Evolutionary conservation across 2,329 filamentous ascomycete genomes (phyloP).

Genomic region (Hymenoscyphus fructigenus): DNA sequence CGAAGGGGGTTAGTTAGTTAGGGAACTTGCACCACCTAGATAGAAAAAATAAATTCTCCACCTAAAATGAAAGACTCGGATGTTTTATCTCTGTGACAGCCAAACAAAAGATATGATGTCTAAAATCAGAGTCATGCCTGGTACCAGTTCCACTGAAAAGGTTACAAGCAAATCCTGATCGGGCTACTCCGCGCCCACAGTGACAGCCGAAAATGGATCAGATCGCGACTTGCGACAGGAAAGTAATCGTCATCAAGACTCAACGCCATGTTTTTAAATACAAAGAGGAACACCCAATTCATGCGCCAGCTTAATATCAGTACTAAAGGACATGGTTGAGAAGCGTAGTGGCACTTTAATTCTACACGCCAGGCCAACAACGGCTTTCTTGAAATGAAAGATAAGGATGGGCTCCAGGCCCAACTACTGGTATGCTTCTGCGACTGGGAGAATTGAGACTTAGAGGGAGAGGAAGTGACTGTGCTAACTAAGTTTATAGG

Average conservation of each 20-base stretch:
- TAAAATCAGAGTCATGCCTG: not conserved
- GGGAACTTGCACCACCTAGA: constrained; percentile 25
- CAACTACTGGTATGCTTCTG: constrained; percentile 10
- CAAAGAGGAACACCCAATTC: not conserved
- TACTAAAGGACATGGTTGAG: not conserved
- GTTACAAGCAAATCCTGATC: not conserved
- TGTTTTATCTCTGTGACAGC: too few species aligned
- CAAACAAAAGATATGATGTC: too few species aligned
- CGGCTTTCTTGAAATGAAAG: not conserved
- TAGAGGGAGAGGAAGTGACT: not conserved
- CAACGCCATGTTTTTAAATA: not conserved
- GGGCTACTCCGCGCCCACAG: not conserved
- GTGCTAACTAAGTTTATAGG: constrained; percentile 35
- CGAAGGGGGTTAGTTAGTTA: not conserved
- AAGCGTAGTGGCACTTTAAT: not conserved
- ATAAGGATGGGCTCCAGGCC: constrained; percentile 7
- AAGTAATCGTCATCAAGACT: not conserved
- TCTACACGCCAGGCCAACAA: not conserved
- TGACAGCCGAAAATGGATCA: not conserved
- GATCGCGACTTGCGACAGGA: not conserved
- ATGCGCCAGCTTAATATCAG: not conserved
- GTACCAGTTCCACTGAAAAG: not conserved
- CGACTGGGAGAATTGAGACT: not conserved
- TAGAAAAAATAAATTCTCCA: constrained; percentile 23
- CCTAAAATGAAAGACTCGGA: not conserved